Evolutionary conservation across 2,329 filamentous ascomycete genomes (phyloP).

Genomic region (Claviceps lovelessii): DNA sequence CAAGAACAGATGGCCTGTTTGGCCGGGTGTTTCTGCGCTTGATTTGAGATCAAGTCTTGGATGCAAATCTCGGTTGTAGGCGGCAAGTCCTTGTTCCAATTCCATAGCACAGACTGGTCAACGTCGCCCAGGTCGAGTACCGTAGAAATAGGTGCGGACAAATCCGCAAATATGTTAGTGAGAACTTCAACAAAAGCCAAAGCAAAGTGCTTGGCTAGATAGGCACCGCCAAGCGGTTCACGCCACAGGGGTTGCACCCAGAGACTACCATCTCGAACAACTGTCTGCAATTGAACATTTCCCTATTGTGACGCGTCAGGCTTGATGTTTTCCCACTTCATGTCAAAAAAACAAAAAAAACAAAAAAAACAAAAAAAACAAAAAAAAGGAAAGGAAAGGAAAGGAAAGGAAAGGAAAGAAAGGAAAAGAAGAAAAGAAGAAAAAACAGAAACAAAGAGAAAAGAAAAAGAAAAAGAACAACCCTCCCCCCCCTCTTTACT

Average conservation of each 20-base stretch:
- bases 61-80: neutral
- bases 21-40: neutral
- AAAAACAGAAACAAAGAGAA: no score
- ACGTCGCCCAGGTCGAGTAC: neutral
- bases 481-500: neutral
- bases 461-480: neutral
- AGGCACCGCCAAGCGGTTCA: constrained; percentile 1
- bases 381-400: no score
- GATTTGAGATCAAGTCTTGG: neutral
- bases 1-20: constrained; percentile 20
- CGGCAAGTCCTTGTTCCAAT: neutral
- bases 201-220: neutral
- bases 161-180: neutral
- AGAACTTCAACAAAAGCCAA: neutral
- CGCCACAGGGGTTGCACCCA: constrained; percentile 1
- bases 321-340: neutral
- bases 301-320: neutral
- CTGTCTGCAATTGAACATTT: neutral
- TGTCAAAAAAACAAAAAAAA: neutral
- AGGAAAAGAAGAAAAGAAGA: no score
- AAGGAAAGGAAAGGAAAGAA: no score
- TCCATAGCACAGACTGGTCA: neutral
- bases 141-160: neutral
- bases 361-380: no score
- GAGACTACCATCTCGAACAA: neutral